phyloP scores from a whole-genome alignment of 352 stramenopile genomes.

The Thalassiosira hispida region DNA sequence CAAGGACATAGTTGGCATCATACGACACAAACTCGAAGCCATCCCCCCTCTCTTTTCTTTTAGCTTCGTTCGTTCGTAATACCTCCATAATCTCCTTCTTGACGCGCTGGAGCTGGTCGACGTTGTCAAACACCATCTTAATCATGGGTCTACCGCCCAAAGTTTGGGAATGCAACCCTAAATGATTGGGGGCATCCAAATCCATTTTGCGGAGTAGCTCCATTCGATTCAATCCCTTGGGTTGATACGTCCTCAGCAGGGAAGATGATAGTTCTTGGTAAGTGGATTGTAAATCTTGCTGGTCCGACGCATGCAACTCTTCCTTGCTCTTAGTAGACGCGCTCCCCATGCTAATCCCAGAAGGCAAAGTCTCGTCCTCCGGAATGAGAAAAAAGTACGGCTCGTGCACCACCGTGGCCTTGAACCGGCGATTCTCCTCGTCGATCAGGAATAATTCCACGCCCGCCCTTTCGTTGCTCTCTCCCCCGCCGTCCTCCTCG shows the following conservation, averaged over 20 bases:
- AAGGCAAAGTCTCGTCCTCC: slow-evolving; percentile 70
- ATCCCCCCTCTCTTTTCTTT: slow-evolving; percentile 21
- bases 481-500: slow-evolving; percentile 9
- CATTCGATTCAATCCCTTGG: slow-evolving; percentile 47
- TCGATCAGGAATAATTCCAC: slow-evolving; percentile 56
- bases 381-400: slow-evolving; percentile 97
- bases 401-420: slow-evolving; percentile 93
- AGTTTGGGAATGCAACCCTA: slow-evolving; percentile 49
- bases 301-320: slow-evolving; percentile 82
- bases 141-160: slow-evolving; percentile 61
- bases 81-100: slow-evolving; percentile 75
- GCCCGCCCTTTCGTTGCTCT: slow-evolving; percentile 10
- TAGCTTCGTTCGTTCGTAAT: slow-evolving; percentile 53
- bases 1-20: slow-evolving; percentile 52
- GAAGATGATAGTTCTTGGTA: slow-evolving; percentile 85
- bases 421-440: slow-evolving; percentile 87
- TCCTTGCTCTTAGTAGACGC: slow-evolving; percentile 88
- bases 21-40: slow-evolving; percentile 34
- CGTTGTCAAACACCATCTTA: slow-evolving; percentile 84
- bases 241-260: slow-evolving; percentile 67
- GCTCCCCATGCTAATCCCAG: slow-evolving; percentile 89
- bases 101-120: slow-evolving; percentile 69
- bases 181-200: slow-evolving; percentile 76
- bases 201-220: slow-evolving; percentile 70
- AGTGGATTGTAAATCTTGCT: slow-evolving; percentile 88